phyloP scores from a whole-genome alignment of 2,329 filamentous ascomycete genomes.

The Scolecobasidium constrictum region DNA sequence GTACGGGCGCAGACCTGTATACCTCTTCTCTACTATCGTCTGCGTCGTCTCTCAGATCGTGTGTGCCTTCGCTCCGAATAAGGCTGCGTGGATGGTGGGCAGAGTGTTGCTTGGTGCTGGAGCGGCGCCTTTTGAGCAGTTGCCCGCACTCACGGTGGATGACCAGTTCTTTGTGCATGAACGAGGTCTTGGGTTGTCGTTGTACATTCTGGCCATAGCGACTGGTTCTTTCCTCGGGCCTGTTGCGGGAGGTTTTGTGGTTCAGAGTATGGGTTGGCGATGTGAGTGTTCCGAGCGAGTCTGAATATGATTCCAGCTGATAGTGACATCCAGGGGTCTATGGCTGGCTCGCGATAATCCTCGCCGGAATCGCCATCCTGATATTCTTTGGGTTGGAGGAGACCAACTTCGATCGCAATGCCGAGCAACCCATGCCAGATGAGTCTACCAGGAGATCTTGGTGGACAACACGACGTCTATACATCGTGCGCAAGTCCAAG shows the following conservation, averaged over 20 bases:
- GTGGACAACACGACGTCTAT: not conserved
- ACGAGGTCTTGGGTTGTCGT: not conserved
- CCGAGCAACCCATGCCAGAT: not conserved
- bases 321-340: not conserved
- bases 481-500: not conserved
- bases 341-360: not conserved
- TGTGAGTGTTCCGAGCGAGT: not conserved
- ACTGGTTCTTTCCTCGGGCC: not conserved
- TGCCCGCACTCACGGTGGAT: not conserved
- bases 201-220: not conserved
- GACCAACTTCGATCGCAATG: not conserved
- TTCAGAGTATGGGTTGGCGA: not conserved
- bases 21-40: not conserved
- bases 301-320: not conserved
- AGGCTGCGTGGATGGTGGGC: not conserved
- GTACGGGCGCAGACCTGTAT: not conserved
- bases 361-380: not conserved
- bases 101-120: not conserved
- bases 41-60: not conserved
- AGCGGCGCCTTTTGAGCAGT: not conserved
- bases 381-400: not conserved
- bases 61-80: not conserved
- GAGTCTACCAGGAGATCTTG: not conserved
- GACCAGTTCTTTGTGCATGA: not conserved
- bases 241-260: not conserved